A percentile compares a stretch with the other conserved stretches of the same genome.
Conservation (phyloP, 2,329 filamentous ascomycete species). For the Mollisiaceae sp. region DNA sequence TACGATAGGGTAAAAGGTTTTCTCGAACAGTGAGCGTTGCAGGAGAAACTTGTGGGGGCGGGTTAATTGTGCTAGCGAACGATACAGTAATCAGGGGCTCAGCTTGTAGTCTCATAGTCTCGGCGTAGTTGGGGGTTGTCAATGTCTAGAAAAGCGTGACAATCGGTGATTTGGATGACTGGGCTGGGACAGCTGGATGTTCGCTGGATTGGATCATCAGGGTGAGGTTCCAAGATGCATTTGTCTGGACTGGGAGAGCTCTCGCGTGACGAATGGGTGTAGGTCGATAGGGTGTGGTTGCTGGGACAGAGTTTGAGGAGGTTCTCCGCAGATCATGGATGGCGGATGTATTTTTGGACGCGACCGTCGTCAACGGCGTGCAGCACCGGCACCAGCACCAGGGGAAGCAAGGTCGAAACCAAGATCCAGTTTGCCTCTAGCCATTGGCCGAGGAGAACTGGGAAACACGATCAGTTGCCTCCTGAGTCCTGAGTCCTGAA, state of each 20-base stretch:
- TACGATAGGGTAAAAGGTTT: not conserved
- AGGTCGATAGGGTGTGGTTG: too few species aligned
- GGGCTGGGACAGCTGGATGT: not conserved
- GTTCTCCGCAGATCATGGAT: not conserved
- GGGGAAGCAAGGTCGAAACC: not conserved
- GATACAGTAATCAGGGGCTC: conserved; percentile 3
- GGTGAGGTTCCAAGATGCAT: not conserved
- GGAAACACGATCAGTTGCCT: conserved; percentile 1
- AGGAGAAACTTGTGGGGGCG: not conserved
- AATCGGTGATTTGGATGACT: not conserved
- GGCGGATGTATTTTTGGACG: conserved; percentile 5
- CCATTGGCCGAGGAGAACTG: not conserved
- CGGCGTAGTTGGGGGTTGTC: not conserved
- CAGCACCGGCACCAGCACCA: not conserved
- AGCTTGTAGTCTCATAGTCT: not conserved
- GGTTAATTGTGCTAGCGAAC: not conserved
- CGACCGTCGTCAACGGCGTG: conserved; percentile 9
- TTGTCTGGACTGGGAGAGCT: not conserved
- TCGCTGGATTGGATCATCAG: not conserved
- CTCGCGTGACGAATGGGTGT: not conserved
- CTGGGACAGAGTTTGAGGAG: too few species aligned
- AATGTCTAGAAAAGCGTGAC: not conserved
- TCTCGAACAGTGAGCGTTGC: conserved; percentile 7
- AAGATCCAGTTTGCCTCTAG: not conserved
- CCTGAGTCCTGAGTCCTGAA: too few species aligned